These are phyloP conservation scores for Cercospora nicotianae DNA, from an alignment of 2,329 filamentous ascomycete species.

Conservation along the genomic window DNA sequence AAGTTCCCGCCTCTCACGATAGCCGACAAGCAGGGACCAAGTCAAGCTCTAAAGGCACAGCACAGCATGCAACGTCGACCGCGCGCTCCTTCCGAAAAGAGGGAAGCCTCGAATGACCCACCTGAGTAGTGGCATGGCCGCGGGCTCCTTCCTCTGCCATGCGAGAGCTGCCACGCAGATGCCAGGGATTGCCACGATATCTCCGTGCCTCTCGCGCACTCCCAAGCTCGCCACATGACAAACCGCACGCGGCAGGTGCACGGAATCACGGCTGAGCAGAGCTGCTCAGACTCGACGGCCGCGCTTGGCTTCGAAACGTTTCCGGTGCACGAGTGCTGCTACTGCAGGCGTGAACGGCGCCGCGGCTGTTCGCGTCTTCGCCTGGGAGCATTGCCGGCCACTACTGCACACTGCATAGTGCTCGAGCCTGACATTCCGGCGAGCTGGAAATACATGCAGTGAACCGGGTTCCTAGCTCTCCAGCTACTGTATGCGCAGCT, in stretches of 20 bases:
- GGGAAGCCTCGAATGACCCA: constrained; percentile 1
- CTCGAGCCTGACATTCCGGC: background rate
- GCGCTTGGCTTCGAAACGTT: background rate
- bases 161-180: constrained; percentile 7
- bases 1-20: background rate
- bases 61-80: constrained; percentile 10
- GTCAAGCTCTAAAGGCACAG: constrained; percentile 7
- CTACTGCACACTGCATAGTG: constrained; percentile 8
- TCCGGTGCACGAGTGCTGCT: background rate
- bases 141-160: background rate
- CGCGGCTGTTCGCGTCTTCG: background rate
- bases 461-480: constrained; percentile 1
- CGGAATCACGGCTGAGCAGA: background rate
- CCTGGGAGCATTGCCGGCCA: background rate
- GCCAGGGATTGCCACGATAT: constrained; percentile 6
- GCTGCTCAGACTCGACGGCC: background rate
- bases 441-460: background rate
- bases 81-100: constrained; percentile 17
- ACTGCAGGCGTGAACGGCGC: background rate
- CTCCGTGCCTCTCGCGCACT: background rate
- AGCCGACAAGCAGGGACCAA: constrained; percentile 10
- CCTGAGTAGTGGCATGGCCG: background rate
- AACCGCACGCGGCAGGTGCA: background rate
- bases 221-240: background rate
- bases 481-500: background rate